Conservation (phyloP, 306 rosid genomes). For the Cicer chorassanicum region DNA sequence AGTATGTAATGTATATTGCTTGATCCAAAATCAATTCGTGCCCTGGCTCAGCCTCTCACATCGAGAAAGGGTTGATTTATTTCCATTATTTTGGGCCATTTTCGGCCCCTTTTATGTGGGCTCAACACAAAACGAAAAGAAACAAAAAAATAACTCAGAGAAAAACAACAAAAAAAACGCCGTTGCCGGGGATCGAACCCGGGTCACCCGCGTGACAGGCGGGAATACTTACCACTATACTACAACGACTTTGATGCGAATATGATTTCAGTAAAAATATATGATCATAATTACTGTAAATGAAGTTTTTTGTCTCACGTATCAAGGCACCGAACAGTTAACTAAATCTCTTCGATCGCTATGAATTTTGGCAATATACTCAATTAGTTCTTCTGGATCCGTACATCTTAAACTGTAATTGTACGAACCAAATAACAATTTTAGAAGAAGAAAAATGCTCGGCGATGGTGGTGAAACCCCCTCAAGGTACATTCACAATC, state of each 20-base stretch:
- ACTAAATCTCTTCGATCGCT: not conserved
- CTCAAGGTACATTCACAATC: conserved; percentile 60
- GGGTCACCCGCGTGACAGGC: conserved; percentile 37
- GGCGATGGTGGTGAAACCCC: conserved; percentile 73
- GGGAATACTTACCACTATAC: conserved; percentile 62
- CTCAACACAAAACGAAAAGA: too few species aligned
- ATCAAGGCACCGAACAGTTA: conserved; percentile 8
- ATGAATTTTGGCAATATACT: not conserved
- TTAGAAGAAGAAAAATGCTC: conserved; percentile 55
- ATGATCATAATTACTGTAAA: too few species aligned
- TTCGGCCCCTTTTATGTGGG: too few species aligned
- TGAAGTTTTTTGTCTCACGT: too few species aligned
- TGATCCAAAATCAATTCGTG: too few species aligned
- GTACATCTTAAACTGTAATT: not conserved
- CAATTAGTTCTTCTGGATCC: not conserved
- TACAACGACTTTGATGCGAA: conserved; percentile 53
- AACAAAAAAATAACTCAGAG: too few species aligned
- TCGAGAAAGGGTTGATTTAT: too few species aligned
- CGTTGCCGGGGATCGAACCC: conserved; percentile 81
- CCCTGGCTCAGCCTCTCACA: too few species aligned
- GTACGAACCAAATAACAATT: not conserved
- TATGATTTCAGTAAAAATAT: too few species aligned
- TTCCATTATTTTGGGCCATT: too few species aligned
- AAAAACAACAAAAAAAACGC: conserved; percentile 17
- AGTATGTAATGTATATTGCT: too few species aligned